Evolutionary conservation across 345 rosid genomes (phyloP), one percentile per base, ranked within the genome.

Genomic region (Eucalyptus polyanthemos): DNA sequence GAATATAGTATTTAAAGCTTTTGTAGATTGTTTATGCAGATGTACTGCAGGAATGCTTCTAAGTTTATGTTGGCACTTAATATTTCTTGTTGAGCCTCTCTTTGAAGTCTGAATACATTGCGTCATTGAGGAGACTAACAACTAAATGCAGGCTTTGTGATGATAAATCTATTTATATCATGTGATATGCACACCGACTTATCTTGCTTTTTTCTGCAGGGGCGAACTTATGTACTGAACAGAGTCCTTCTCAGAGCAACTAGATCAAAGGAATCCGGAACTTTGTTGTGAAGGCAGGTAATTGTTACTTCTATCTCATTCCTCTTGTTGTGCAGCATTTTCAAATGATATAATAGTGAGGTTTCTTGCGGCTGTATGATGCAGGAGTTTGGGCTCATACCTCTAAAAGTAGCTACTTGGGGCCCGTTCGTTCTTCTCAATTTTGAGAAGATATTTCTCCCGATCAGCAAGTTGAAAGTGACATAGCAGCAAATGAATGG

Each of bases 371-470:
- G 89, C 51, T 42, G 80, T 92, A 83, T 92, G 90, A 89, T 81
- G 34, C 91, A 97, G 99, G 99, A 96, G 34, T 95, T 94, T 93
- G 98, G 96, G 90, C 99, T 97, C 54, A 80, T 91, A 89, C 95
- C 94, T 8, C 89, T 97, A 40, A 90, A 92, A 88, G 95, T 95
- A 17, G 96, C 98, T 87, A 89, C 93, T 47, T 96, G 99, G 98
- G 97, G 99, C 51, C 99, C 99, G 19, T 96, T 96, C 91, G 92
- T 96, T 92, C 97, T 96, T 89, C 95, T 96, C 90, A 96, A 95
- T 88, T 86, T 96, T 60, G 93, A 91, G 21, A 90, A 72, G 89
- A 91, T 88, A 50, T 24, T 86, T 88, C 81, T 12, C 86, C 72
- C 15, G 53, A 88, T 12, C 91, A 67, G 47, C 92, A 92, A 87